Percentiles rank a stretch among this genome's conserved stretches.
phyloP scores from a whole-genome alignment of 257 asterid species.

The Petunia secreta region DNA sequence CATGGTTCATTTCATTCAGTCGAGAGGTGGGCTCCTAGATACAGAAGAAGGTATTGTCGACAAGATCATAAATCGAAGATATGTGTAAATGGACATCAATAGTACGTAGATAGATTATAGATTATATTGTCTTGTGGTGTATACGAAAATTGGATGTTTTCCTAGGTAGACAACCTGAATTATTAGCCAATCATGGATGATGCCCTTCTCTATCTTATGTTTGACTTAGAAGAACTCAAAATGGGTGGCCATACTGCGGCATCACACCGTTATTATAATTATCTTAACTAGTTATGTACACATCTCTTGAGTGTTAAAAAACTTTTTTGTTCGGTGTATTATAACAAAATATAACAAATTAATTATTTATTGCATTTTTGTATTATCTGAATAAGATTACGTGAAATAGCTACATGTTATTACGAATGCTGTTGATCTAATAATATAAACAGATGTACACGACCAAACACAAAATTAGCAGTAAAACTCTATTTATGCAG shows the following conservation, averaged over 20 bases:
- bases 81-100: not conserved
- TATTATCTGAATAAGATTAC: too few species aligned
- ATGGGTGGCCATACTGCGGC: not conserved
- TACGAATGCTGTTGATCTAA: too few species aligned
- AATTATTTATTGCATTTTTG: too few species aligned
- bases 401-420: too few species aligned
- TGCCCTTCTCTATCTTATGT: too few species aligned
- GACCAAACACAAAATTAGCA: too few species aligned
- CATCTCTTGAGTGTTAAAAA: too few species aligned
- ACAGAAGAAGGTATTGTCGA: not conserved
- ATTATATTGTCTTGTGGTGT: not conserved
- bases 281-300: too few species aligned
- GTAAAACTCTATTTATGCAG: not conserved
- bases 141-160: not conserved
- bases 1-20: constrained; percentile 9
- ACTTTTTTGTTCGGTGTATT: too few species aligned
- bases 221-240: not conserved
- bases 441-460: too few species aligned
- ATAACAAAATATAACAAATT: too few species aligned
- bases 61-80: not conserved
- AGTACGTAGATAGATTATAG: not conserved
- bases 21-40: not conserved
- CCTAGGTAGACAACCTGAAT: constrained; percentile 14
- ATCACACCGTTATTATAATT: not conserved
- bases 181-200: not conserved